Percentiles rank a stretch among this genome's conserved stretches.
phyloP scores from a whole-genome alignment of 2,329 filamentous ascomycete species.

The Leptographium lundbergii region DNA sequence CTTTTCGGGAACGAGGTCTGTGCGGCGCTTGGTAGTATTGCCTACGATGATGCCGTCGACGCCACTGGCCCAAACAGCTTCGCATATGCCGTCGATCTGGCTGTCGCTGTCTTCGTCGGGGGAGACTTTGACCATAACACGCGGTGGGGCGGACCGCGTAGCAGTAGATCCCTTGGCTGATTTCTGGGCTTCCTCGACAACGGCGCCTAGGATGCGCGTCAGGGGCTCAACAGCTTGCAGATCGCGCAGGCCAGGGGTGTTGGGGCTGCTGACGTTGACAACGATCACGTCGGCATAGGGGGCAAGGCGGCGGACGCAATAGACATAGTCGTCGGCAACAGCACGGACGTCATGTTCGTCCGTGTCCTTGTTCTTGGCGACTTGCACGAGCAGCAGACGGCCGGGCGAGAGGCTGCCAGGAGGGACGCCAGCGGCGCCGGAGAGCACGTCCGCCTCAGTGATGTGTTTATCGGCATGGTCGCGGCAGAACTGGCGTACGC shows the following conservation, averaged over 20 bases:
- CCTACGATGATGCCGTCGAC: conserved; percentile 95
- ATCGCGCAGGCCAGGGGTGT: conserved; percentile 81
- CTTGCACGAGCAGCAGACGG: conserved; percentile 74
- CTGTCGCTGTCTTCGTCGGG: conserved; percentile 82
- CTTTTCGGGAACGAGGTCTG: conserved; percentile 55
- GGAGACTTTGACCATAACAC: conserved; percentile 95
- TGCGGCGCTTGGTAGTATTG: conserved; percentile 83
- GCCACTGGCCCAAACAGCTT: conserved; percentile 69
- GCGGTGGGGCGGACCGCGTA: conserved; percentile 56
- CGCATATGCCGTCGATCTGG: conserved; percentile 79
- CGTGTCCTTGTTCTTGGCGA: conserved; percentile 94
- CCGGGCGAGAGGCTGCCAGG: conserved; percentile 69
- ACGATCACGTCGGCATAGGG: conserved; percentile 92
- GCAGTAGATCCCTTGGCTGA: background rate
- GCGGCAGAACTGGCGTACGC: conserved; percentile 67
- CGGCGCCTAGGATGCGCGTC: conserved; percentile 65
- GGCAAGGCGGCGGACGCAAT: conserved; percentile 71
- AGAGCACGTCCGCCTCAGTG: conserved; percentile 59
- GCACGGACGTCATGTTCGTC: conserved; percentile 74
- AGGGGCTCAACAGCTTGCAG: conserved; percentile 77
- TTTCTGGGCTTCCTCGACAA: conserved; percentile 59
- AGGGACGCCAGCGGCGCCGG: conserved; percentile 60
- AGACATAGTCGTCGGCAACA: conserved; percentile 72
- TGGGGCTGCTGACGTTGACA: conserved; percentile 94
- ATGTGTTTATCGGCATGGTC: conserved; percentile 41